Evolutionary conservation across 2,329 filamentous ascomycete genomes (phyloP), one percentile per base, ranked within the genome.

Genomic region (Gaeumannomyces sp.): DNA sequence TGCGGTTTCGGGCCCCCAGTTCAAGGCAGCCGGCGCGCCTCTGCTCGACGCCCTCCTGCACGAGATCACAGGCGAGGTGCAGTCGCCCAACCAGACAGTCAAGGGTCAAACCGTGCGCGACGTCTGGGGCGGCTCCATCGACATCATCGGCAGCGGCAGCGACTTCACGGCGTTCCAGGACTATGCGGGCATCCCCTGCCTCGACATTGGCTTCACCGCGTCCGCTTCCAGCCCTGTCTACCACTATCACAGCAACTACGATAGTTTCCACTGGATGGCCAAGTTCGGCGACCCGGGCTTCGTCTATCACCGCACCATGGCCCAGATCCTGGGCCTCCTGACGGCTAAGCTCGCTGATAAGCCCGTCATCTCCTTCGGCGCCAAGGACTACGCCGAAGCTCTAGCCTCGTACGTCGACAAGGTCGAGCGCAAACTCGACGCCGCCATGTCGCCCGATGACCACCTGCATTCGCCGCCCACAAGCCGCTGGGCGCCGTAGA

Each of bases 241-340:
- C 73, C 89, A 92, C 71, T 97, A 97, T 75, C 93, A 97, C 78
- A 89, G 88, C 74, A 96, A 97, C 79, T 96, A 96, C 76, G 93
- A 96, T 74, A 92, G 88, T 71, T 95, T 93, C 75, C 81, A 89
- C 75, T 97, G 93, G 93, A 96, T 96, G 91, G 83, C 88, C 64
- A 85, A 83, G 29, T 95, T 85, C 68, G 92, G 91, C 58, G 93
- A 97, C 71, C 81, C 81, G 2, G 84, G 81, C 28, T 88, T 86
- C 65, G 78, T 83, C 60, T 91, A 92, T 71, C 90, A 92, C 75
- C 75, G 81, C 67, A 80, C 88, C 61, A 85, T 88, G 78, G 82
- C 89, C 2, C 88, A 90, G 72, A 74, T 93, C 16, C 81, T 89
- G 59, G 85, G 83, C 25, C 73, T 91, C 58, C 77, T 88, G 28